phyloP scores from a whole-genome alignment of 108 stramenopile species.

The Chaetoceros tenuissimus region DNA sequence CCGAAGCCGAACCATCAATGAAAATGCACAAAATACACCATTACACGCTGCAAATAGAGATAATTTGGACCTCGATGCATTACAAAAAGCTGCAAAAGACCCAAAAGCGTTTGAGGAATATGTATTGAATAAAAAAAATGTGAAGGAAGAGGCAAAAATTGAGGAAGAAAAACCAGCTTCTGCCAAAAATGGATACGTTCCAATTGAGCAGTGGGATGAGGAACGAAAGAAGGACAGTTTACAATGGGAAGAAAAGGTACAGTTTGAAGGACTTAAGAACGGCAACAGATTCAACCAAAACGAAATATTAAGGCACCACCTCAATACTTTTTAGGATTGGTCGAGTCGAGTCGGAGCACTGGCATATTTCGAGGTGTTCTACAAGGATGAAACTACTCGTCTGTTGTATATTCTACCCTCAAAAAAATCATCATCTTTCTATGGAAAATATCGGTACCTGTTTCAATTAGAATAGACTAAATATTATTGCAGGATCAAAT shows the following conservation, averaged over 20 bases:
- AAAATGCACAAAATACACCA: no score
- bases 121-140: not conserved
- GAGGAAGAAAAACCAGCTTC: not conserved
- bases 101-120: not conserved
- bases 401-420: no score
- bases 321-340: conserved; percentile 34
- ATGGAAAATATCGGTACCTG: no score
- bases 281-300: conserved; percentile 72
- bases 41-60: no score
- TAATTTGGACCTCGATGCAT: not conserved
- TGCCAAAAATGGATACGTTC: conserved; percentile 24
- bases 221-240: conserved; percentile 32
- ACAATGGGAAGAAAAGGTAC: conserved; percentile 58
- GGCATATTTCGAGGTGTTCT: no score
- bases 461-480: no score
- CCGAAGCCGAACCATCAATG: no score
- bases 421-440: no score
- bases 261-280: conserved; percentile 58
- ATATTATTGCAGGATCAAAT: no score
- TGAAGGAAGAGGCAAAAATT: conserved; percentile 1
- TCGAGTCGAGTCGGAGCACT: not conserved
- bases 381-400: no score
- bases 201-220: conserved; percentile 77
- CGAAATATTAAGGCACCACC: conserved; percentile 48
- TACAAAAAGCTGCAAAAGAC: not conserved